Percentiles rank a stretch among this genome's conserved stretches.
Evolutionary conservation across 371 early-diverging fungal genomes (phyloP).

Genomic region (Actinomortierella ambigua): DNA sequence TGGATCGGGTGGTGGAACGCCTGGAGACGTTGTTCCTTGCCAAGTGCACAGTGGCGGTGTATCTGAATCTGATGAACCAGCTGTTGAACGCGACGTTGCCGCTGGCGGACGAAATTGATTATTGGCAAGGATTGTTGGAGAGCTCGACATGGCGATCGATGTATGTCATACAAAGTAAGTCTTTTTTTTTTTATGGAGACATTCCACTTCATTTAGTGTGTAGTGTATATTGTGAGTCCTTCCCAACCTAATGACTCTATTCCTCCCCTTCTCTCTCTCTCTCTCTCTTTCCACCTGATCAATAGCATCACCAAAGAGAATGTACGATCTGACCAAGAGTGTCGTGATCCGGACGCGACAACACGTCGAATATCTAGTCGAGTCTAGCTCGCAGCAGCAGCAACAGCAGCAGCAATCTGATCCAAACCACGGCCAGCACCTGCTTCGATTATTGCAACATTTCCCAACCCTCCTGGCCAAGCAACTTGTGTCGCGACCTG

Average conservation of each 20-base stretch:
- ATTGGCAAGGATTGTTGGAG: constrained; percentile 70
- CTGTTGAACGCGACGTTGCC: constrained; percentile 69
- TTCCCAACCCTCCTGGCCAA: constrained; percentile 41
- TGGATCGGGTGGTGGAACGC: background rate
- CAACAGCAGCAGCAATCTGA: constrained; percentile 6
- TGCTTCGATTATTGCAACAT: constrained; percentile 32
- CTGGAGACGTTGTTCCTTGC: constrained; percentile 62
- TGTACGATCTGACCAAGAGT: constrained; percentile 42
- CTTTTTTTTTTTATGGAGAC: background rate
- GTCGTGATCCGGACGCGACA: constrained; percentile 20
- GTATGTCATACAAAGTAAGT: constrained; percentile 67
- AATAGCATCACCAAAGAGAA: constrained; percentile 55
- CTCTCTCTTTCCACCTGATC: background rate
- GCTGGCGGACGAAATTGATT: constrained; percentile 65
- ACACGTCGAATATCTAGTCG: constrained; percentile 37
- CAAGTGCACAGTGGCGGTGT: constrained; percentile 61
- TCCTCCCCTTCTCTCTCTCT: background rate
- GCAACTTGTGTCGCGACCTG: constrained; percentile 41
- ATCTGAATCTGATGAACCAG: constrained; percentile 63
- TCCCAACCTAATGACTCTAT: background rate
- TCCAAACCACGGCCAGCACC: constrained; percentile 5
- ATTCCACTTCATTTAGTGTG: background rate
- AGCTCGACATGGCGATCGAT: constrained; percentile 51
- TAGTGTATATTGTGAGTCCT: background rate
- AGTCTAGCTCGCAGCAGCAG: constrained; percentile 13